These are phyloP conservation scores for Coniosporium apollinis DNA, from an alignment of 495 filamentous ascomycete species.

Conservation along the genomic window DNA sequence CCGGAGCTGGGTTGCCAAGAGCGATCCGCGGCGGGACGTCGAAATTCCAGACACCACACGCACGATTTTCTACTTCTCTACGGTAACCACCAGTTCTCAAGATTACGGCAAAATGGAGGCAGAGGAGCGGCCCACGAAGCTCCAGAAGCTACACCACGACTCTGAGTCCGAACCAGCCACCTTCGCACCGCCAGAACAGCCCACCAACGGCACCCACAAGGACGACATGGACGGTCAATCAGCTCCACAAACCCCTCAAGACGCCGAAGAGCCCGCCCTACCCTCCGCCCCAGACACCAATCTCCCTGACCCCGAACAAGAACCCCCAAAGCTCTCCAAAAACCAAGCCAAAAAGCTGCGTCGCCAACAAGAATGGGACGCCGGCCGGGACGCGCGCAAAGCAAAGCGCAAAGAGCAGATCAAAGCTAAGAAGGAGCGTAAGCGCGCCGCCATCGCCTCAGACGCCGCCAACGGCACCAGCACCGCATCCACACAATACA, in stretches of 20 bases:
- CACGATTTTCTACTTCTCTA: too few species aligned
- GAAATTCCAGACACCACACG: too few species aligned
- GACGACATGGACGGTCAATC: too few species aligned
- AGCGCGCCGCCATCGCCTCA: conserved; percentile 24
- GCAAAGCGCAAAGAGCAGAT: conserved; percentile 54
- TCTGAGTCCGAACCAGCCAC: too few species aligned
- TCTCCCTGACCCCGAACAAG: conserved; percentile 7
- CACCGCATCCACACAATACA: conserved; percentile 16
- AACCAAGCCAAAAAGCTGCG: conserved; percentile 61
- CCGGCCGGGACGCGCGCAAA: conserved; percentile 50
- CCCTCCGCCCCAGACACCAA: not conserved
- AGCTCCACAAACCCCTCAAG: too few species aligned
- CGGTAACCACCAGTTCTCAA: too few species aligned
- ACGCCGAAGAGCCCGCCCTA: too few species aligned
- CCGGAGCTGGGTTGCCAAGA: too few species aligned
- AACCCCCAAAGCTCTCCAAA: conserved; percentile 45
- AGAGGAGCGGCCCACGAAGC: conserved; percentile 36
- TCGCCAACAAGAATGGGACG: conserved; percentile 49
- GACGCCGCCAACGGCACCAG: conserved; percentile 17
- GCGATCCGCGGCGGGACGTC: too few species aligned
- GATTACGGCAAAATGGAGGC: conserved; percentile 28
- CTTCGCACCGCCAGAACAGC: too few species aligned
- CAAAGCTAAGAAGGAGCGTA: conserved; percentile 43
- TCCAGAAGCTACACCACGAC: conserved; percentile 30
- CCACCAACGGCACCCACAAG: too few species aligned